Conservation (phyloP, 331 rosid genomes). For the Prunus yedoensis region DNA sequence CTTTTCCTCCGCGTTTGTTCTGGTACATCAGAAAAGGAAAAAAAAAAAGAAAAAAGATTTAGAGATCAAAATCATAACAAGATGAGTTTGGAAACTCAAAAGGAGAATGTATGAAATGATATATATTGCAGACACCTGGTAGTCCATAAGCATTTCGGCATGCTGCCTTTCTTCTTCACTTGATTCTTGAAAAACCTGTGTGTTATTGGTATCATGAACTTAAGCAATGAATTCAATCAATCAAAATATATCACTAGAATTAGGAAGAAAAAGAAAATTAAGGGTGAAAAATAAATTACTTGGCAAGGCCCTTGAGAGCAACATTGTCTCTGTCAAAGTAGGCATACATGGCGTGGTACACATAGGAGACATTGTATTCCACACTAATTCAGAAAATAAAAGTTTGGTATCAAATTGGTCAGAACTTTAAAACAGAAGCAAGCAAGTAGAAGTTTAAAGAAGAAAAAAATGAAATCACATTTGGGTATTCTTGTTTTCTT, state of each 20-base stretch:
- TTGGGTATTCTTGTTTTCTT: not conserved
- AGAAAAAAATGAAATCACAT: not conserved
- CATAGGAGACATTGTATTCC: slow-evolving; percentile 50
- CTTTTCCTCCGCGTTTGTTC: slow-evolving; percentile 48
- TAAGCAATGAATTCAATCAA: not conserved
- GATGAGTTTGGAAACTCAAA: not conserved
- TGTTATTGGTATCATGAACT: not conserved
- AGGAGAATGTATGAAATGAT: not conserved
- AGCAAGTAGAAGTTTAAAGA: not conserved
- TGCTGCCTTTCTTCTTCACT: slow-evolving; percentile 39
- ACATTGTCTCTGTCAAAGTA: slow-evolving; percentile 52
- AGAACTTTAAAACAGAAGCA: not conserved
- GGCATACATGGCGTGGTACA: slow-evolving; percentile 48
- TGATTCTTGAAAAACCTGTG: slow-evolving; percentile 40
- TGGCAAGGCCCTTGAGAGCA: slow-evolving; percentile 46
- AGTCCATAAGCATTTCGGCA: slow-evolving; percentile 41
- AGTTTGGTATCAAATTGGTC: not conserved
- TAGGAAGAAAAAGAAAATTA: not conserved
- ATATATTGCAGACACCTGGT: slow-evolving; percentile 27
- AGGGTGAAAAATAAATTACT: slow-evolving; percentile 24
- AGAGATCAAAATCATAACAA: not conserved
- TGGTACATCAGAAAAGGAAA: slow-evolving; percentile 13
- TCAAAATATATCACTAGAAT: not conserved
- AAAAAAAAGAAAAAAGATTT: no score
- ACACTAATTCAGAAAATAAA: slow-evolving; percentile 25